Evolutionary conservation across 1,139 yeast species (phyloP).

Genomic region (Meyerozyma elateridarum): DNA sequence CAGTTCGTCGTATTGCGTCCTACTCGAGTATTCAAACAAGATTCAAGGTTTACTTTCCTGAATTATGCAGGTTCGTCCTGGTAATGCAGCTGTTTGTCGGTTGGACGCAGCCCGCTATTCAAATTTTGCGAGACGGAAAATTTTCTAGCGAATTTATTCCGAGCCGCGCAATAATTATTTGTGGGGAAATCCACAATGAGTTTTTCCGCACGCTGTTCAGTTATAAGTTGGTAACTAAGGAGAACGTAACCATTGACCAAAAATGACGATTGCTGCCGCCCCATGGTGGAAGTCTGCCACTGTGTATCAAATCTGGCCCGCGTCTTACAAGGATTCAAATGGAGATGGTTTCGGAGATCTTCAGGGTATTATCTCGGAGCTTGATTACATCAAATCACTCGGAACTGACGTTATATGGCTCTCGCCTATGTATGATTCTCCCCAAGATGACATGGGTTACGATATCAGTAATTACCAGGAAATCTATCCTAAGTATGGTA

Average conservation of each 20-base stretch:
- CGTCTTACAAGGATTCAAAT: conserved; percentile 53
- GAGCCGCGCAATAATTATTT: too few species aligned
- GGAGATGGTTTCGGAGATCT: conserved; percentile 58
- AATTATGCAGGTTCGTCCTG: too few species aligned
- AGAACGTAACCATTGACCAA: neutral
- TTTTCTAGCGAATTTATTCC: too few species aligned
- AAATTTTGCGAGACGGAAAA: too few species aligned
- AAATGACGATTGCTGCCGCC: conserved; percentile 13
- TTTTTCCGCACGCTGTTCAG: too few species aligned
- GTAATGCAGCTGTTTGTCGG: too few species aligned
- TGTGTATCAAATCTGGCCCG: conserved; percentile 57
- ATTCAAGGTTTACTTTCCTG: too few species aligned
- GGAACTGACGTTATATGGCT: conserved; percentile 56
- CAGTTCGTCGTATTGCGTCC: too few species aligned
- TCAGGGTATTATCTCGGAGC: conserved; percentile 46
- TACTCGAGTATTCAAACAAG: too few species aligned
- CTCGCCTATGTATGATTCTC: conserved; percentile 55
- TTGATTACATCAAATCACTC: conserved; percentile 47
- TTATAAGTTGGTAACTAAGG: neutral
- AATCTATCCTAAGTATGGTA: conserved; percentile 50
- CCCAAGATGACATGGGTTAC: conserved; percentile 62
- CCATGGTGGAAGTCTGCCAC: conserved; percentile 57
- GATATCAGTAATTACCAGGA: conserved; percentile 52
- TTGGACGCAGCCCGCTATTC: too few species aligned
- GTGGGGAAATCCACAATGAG: too few species aligned